Evolutionary conservation across 768 basidiomycete species (phyloP).

Genomic region (Collybiopsis confluens): DNA sequence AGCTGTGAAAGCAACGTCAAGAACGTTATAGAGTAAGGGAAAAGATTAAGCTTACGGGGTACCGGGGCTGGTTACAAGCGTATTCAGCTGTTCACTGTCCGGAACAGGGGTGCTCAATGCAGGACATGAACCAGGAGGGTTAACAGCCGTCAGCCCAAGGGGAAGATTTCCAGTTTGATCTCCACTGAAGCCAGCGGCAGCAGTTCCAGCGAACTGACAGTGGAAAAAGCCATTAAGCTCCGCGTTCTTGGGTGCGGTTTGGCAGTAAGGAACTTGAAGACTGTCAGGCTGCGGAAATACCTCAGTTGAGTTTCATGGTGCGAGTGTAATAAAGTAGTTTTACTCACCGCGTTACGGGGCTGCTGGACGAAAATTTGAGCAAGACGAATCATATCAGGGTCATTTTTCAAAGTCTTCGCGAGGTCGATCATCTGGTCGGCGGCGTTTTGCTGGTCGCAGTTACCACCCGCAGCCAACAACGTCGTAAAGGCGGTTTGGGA

Average conservation of each 20-base stretch:
- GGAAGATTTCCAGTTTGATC: conserved; percentile 50
- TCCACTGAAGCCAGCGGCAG: conserved; percentile 41
- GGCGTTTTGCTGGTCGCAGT: conserved; percentile 41
- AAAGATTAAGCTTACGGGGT: conserved; percentile 9
- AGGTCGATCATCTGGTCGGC: conserved; percentile 50
- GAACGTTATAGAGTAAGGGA: not conserved
- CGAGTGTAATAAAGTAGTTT: not conserved
- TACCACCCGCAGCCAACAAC: conserved; percentile 47
- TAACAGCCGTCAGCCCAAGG: conserved; percentile 35
- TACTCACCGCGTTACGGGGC: conserved; percentile 48
- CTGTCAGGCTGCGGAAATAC: conserved; percentile 32
- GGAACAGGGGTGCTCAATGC: conserved; percentile 44
- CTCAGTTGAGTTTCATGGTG: not conserved
- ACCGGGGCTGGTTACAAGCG: conserved; percentile 32
- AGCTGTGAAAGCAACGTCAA: not conserved
- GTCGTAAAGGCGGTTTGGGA: conserved; percentile 53
- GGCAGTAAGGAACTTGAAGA: conserved; percentile 46
- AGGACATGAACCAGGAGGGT: conserved; percentile 47
- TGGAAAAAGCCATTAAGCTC: conserved; percentile 56
- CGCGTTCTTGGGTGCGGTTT: conserved; percentile 42
- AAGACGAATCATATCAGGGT: conserved; percentile 42
- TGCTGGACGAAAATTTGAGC: conserved; percentile 55
- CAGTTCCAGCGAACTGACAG: conserved; percentile 49
- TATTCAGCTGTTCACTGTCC: conserved; percentile 42
- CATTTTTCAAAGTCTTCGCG: conserved; percentile 37